Evolutionary conservation across 139 green algal species (phyloP).

Genomic region (Yamagishiella unicocca): DNA sequence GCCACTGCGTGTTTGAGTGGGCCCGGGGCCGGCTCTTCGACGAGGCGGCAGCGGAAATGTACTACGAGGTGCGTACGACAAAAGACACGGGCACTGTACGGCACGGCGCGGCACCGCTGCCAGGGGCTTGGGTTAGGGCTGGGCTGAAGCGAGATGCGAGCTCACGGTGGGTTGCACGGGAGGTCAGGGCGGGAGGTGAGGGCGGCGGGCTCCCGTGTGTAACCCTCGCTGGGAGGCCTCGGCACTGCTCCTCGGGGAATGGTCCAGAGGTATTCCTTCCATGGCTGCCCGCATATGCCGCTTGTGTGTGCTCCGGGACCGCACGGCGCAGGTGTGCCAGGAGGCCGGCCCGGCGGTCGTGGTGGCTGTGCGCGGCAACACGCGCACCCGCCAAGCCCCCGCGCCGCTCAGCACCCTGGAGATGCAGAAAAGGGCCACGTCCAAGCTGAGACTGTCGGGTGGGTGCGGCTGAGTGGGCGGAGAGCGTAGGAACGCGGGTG

Average conservation of each 20-base stretch:
- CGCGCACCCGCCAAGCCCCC: conserved; percentile 62
- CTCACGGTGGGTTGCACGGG: too few species aligned
- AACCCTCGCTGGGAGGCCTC: too few species aligned
- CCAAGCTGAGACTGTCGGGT: conserved; percentile 82
- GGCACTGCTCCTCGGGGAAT: too few species aligned
- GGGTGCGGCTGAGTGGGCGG: background rate
- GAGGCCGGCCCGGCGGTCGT: conserved; percentile 42
- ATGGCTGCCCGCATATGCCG: too few species aligned
- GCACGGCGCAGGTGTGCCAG: conserved; percentile 33
- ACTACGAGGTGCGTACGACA: conserved; percentile 94
- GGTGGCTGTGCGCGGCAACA: conserved; percentile 54
- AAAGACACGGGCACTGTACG: too few species aligned
- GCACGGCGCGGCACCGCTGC: too few species aligned
- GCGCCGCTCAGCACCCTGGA: conserved; percentile 95
- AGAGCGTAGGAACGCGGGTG: too few species aligned
- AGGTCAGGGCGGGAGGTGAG: too few species aligned
- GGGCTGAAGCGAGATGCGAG: too few species aligned
- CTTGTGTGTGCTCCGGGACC: background rate
- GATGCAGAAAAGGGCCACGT: conserved; percentile 93
- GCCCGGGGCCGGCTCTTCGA: conserved; percentile 90
- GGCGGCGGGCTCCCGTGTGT: too few species aligned
- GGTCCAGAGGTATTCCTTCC: too few species aligned
- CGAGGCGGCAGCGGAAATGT: conserved; percentile 73
- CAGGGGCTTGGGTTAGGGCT: too few species aligned
- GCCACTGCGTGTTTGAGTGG: conserved; percentile 83